Evolutionary conservation across 805 yeast species (phyloP), one percentile per base, ranked within the genome.

Genomic region (Starmerella khaoyaiensis): DNA sequence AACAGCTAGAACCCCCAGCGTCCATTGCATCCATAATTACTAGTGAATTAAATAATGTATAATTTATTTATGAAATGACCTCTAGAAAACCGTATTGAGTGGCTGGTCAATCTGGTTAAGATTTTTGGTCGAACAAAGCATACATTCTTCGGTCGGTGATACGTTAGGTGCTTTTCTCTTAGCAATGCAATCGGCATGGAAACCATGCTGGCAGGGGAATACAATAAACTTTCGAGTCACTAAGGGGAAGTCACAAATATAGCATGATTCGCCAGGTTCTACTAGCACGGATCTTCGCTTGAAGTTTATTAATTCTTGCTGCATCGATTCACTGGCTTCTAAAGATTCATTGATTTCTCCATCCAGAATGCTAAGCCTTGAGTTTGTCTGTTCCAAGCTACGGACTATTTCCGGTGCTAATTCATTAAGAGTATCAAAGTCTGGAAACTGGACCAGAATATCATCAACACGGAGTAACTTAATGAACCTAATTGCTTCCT

Each of bases 161-260:
- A 14, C 17, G 1, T 19, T n/a, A 9, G 33, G 18, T 12, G 74
- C 74, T 21, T 78, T 74, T 24, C 64, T 63, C 10, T 19, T 10
- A 3, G 17, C 5, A 6, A 28, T 11, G 60, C 98, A 90, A 54
- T 84, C 94, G 35, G 75, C 76, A 54, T 90, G 97, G 59, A 81
- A 79, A 4, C 81, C 72, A 55, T 90, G 98, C 39, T 71, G 78
- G 54, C 98, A 90, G 0, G 95, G 95, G 53, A 82, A 90, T 4
- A 76, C 72, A 37, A 76, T 68, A 48, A 84, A 84, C 52, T 74
- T 79, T 40, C 83, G 69, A 4, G 76, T 70, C 3, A 82, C 68
- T 31, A 87, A 61, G 7, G 90, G 68, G 47, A 68, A 68, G n/a
- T 64, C 60, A 57, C 97, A 87, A 3, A 73, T 47, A 29, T 68